Evolutionary conservation across 164 flowering plant species (phyloP).

Genomic region (Warburgia ugandensis): DNA sequence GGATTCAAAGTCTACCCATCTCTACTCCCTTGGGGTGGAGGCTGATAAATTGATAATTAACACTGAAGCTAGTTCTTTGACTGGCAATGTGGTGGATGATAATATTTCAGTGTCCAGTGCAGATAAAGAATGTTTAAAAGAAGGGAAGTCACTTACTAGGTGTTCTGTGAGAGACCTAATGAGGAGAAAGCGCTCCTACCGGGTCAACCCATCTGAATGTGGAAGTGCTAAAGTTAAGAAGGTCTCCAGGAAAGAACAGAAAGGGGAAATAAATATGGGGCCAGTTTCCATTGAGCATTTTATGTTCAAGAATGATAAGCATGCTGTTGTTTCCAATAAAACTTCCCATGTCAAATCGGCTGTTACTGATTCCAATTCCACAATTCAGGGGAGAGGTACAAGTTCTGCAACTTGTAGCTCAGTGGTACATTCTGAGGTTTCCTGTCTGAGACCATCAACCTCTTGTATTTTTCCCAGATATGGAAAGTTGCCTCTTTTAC

Average conservation of each 20-base stretch:
- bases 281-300: constrained; percentile 22
- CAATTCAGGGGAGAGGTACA: constrained; percentile 8
- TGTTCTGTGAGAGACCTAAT: constrained; percentile 81
- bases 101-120: constrained; percentile 7
- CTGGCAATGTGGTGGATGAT: constrained; percentile 18
- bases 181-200: constrained; percentile 65
- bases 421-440: constrained; percentile 5
- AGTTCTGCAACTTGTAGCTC: constrained; percentile 1
- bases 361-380: constrained; percentile 2
- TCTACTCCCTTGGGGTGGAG: constrained; percentile 7
- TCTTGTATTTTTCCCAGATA: constrained; percentile 4
- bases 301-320: constrained; percentile 7
- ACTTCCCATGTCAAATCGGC: constrained; percentile 6
- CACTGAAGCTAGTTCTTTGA: constrained; percentile 11
- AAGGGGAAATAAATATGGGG: constrained; percentile 6
- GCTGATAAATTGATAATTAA: constrained; percentile 12
- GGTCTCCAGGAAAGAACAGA: constrained; percentile 6
- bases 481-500: constrained; percentile 7
- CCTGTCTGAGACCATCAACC: not conserved
- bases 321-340: constrained; percentile 7
- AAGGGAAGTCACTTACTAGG: constrained; percentile 20
- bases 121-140: constrained; percentile 13
- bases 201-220: constrained; percentile 32
- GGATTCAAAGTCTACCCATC: constrained; percentile 15
- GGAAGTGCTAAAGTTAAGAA: constrained; percentile 17